Evolutionary conservation across 768 basidiomycete genomes (phyloP), one percentile per base, ranked within the genome.

Genomic region (Tylopilus felleus): DNA sequence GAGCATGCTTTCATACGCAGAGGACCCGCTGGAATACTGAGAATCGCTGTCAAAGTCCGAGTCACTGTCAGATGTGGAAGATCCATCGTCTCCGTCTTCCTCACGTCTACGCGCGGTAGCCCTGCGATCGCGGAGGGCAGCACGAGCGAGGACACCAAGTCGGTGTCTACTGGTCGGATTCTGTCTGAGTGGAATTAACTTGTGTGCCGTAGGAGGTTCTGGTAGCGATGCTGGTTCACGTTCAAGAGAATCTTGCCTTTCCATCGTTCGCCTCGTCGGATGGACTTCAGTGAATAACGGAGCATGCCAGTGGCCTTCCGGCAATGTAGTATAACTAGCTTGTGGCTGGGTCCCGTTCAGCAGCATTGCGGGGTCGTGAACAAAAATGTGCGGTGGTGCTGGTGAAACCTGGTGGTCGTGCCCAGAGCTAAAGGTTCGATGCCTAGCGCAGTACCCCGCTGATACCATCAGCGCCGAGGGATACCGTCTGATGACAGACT

Each of bases 401-500:
- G 45, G 27, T 12, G 46, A 19, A 41, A 25, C 22, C 22, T 51
- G 59, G 45, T 36, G 16, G 28, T 29, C 43, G 14, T 43, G 36
- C 17, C 51, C 43, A 21, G 51, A 33, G 38, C 8, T 23, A 17
- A 53, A 23, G 19, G 49, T 8, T 17, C 19, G 49, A 21, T 40
- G 33, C 13, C 35, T 55, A 51, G 41, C 33, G n/a, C 42, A 51
- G 33, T 46, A 52, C n/a, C 19, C 35, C 4, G 47, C 9, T 0
- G 54, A 52, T 35, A 27, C 33, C 21, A 21, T 48, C 13, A 54
- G 22, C 0, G 39, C 51, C 2, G 61, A 57, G 3, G 66, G 66
- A 50, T 61, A 52, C 36, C 64, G 66, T 31, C 59, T 55, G 21
- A 66, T 46, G 31, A 68, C 66, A 2, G 65, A 68, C 22, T 63